Percentiles rank a stretch among this genome's conserved stretches.
phyloP scores from a whole-genome alignment of 345 rosid genomes.

The Rubroshorea leprosula region DNA sequence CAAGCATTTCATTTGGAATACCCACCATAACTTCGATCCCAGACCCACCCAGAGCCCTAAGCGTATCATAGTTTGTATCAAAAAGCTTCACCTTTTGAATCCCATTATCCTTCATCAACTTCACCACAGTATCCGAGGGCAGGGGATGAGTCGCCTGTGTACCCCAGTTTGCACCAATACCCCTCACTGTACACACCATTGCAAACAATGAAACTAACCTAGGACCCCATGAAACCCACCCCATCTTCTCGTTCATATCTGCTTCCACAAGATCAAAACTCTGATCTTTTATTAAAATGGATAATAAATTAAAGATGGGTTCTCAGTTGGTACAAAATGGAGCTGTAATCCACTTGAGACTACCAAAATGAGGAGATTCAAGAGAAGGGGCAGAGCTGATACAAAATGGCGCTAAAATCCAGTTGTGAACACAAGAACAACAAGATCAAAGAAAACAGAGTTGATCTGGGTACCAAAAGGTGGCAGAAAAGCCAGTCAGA shows the following conservation, averaged over 20 bases:
- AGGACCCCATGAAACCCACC: slow-evolving; percentile 19
- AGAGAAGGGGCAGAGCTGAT: neutral
- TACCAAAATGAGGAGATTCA: neutral
- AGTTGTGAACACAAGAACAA: neutral
- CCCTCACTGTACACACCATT: slow-evolving; percentile 31
- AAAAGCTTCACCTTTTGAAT: slow-evolving; percentile 88
- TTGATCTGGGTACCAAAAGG: too few relatives aligned
- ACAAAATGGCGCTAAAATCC: neutral
- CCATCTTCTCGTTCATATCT: neutral
- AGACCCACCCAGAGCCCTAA: slow-evolving; percentile 63
- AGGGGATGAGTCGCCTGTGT: slow-evolving; percentile 76
- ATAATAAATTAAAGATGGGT: neutral
- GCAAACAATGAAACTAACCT: slow-evolving; percentile 23
- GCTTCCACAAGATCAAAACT: neutral
- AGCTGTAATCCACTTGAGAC: neutral
- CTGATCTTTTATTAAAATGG: neutral
- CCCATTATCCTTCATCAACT: slow-evolving; percentile 59
- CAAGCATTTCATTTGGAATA: slow-evolving; percentile 90
- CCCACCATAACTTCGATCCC: slow-evolving; percentile 97
- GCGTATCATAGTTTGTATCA: slow-evolving; percentile 68
- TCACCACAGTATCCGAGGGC: slow-evolving; percentile 69
- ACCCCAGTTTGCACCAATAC: slow-evolving; percentile 93
- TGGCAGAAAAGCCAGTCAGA: neutral
- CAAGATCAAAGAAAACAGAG: too few relatives aligned
- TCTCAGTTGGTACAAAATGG: neutral